These are phyloP conservation scores for Cenchrus fungigraminus DNA, from an alignment of 176 grass and related monocot genomes.

Conservation along the genomic window DNA sequence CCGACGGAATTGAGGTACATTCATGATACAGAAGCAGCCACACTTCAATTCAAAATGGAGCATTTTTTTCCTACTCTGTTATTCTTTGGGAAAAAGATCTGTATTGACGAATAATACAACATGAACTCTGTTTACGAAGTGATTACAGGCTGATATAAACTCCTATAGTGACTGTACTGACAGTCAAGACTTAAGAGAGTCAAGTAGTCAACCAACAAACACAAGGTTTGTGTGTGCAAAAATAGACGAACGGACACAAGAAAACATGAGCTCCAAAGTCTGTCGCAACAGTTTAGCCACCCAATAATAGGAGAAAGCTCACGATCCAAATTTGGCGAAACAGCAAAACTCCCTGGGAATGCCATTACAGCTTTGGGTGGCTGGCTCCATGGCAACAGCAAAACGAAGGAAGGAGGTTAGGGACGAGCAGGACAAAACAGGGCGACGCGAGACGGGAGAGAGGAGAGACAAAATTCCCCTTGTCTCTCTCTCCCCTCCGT, in stretches of 20 bases:
- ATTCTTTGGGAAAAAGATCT: background rate
- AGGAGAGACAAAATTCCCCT: constrained; percentile 42
- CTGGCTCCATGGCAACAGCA: constrained; percentile 18
- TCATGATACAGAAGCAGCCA: background rate
- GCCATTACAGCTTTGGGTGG: constrained; percentile 21
- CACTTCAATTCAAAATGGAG: background rate
- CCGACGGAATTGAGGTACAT: background rate
- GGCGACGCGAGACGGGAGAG: constrained; percentile 34
- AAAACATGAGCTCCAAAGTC: background rate
- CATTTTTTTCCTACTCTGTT: background rate
- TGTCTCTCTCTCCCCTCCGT: constrained; percentile 40
- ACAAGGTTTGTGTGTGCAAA: background rate
- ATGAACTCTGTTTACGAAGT: background rate
- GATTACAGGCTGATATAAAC: background rate
- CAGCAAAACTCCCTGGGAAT: background rate
- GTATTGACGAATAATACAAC: background rate
- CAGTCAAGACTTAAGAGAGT: background rate
- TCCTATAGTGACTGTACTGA: background rate
- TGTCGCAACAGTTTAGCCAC: constrained; percentile 8
- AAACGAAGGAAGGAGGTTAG: constrained; percentile 31
- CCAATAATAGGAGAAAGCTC: constrained; percentile 35
- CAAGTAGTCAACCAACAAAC: background rate
- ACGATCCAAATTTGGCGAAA: constrained; percentile 43
- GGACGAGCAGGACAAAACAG: constrained; percentile 51
- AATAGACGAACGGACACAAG: background rate